Evolutionary conservation across 2,329 filamentous ascomycete species (phyloP), one percentile per base, ranked within the genome.

Genomic region (Epichloe bromicola): DNA sequence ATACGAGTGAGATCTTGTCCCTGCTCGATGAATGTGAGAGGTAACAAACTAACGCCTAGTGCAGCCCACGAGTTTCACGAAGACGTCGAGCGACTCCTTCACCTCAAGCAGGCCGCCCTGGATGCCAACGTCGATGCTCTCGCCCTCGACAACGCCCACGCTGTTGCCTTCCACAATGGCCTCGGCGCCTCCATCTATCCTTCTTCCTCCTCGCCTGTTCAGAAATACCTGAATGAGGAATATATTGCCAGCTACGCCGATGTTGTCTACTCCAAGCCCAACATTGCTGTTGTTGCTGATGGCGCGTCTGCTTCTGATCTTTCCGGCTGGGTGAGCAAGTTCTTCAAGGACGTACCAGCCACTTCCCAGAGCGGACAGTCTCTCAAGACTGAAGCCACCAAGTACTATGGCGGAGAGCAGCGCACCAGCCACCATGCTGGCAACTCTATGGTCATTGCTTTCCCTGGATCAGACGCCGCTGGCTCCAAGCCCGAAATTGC

Each of bases 381-480:
- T 46, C 71, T 85, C 56, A 77, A 80, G 65, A 72, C 74, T 55
- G 70, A 80, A 58, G 75, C 85, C 57, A 79, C 82, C 66, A 93
- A 90, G 72, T 98, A 97, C 82, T 86, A 82, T 65, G 93, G 93
- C 68, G 94, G 93, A 65, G 89, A 98, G 77, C 88, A 95, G 75
- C 88, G 93, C 61, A 86, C 86, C 59, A 76, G 86, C 57, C 86
- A 88, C 69, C 76, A 75, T 54, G 74, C 76, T 57, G 85, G 87
- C 59, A 96, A 95, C 73, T 79, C 89, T 42, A 68, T 95, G 60
- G 86, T 95, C 59, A 81, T 98, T 65, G 93, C 82, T 56, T 97
- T 98, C 85, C 86, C 89, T 52, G 90, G 91, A 54, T 89, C 88
- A 56, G 86, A 88, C 70, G 82, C 84, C 60, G 75, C 76, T 57